Evolutionary conservation across 495 filamentous ascomycete species (phyloP).

Genomic region (Aspergillus olivimuriae): DNA sequence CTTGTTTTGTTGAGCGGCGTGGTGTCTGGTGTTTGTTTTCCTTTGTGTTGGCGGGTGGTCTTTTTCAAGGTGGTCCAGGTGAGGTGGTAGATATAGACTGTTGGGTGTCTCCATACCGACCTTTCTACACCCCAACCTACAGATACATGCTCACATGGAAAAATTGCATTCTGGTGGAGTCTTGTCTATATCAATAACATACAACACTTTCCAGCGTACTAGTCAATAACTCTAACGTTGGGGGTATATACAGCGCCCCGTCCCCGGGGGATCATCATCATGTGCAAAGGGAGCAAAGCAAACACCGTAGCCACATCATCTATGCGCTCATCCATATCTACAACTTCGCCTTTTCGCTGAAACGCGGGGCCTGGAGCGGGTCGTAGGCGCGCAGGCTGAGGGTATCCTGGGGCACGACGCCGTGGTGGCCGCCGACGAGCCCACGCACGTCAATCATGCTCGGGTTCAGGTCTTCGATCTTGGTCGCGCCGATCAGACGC

Average conservation of each 20-base stretch:
- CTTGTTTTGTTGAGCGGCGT: too few relatives aligned
- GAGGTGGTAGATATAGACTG: too few relatives aligned
- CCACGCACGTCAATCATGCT: constrained; percentile 71
- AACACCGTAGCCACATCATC: neutral
- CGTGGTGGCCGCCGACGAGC: constrained; percentile 58
- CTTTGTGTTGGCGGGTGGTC: too few relatives aligned
- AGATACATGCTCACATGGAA: too few relatives aligned
- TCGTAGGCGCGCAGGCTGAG: constrained; percentile 59
- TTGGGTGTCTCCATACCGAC: too few relatives aligned
- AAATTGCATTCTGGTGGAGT: too few relatives aligned
- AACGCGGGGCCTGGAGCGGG: constrained; percentile 53
- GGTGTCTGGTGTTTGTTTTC: too few relatives aligned
- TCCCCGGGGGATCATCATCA: neutral
- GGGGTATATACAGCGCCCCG: neutral
- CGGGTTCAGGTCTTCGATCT: constrained; percentile 69
- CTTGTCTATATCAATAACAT: too few relatives aligned
- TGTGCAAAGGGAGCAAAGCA: neutral
- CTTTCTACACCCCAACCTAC: too few relatives aligned
- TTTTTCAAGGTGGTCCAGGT: too few relatives aligned
- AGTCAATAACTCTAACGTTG: neutral
- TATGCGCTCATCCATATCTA: constrained; percentile 17
- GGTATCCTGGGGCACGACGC: constrained; percentile 61
- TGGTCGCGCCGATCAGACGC: constrained; percentile 78
- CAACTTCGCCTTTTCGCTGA: constrained; percentile 54
- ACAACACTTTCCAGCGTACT: too few relatives aligned